phyloP scores from a whole-genome alignment of 1,284 basidiomycete species.

The Singerocomus inundabilis region DNA sequence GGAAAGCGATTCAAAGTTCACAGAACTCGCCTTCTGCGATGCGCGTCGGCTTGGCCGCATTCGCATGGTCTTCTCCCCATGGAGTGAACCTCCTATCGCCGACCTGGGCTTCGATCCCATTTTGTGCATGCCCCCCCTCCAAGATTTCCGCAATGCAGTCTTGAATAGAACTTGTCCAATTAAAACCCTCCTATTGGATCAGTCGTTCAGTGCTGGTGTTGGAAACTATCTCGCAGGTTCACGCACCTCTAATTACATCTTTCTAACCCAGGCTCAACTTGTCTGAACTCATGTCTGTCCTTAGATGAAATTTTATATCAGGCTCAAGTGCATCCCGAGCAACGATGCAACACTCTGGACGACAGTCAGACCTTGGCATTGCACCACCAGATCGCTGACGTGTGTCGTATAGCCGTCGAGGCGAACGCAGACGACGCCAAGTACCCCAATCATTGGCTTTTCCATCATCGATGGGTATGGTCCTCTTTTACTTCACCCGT shows the following conservation, averaged over 20 bases:
- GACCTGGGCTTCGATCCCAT: conserved; percentile 79
- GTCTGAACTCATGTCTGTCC: not conserved
- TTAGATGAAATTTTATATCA: conserved; percentile 81
- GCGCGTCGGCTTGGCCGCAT: conserved; percentile 73
- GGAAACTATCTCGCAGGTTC: conserved; percentile 84
- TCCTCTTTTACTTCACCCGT: not conserved
- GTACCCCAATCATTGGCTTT: conserved; percentile 75
- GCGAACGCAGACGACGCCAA: conserved; percentile 71
- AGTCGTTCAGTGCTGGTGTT: conserved; percentile 78
- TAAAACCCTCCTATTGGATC: conserved; percentile 79
- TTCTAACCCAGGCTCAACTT: not conserved
- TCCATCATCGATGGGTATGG: conserved; percentile 67
- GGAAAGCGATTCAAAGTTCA: conserved; percentile 30
- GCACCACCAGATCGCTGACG: conserved; percentile 54
- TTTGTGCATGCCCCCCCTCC: conserved; percentile 64
- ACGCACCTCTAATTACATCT: not conserved
- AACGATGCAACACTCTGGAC: conserved; percentile 60
- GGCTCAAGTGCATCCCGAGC: conserved; percentile 73
- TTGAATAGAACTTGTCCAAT: conserved; percentile 66
- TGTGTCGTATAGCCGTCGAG: conserved; percentile 65
- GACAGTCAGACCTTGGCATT: conserved; percentile 51
- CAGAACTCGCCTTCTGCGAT: conserved; percentile 64
- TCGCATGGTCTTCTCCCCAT: conserved; percentile 59
- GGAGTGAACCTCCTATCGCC: conserved; percentile 66
- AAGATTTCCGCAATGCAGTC: conserved; percentile 53